Conservation (phyloP, 805 yeast species). For the Cyberlindnera xylosilytica region DNA sequence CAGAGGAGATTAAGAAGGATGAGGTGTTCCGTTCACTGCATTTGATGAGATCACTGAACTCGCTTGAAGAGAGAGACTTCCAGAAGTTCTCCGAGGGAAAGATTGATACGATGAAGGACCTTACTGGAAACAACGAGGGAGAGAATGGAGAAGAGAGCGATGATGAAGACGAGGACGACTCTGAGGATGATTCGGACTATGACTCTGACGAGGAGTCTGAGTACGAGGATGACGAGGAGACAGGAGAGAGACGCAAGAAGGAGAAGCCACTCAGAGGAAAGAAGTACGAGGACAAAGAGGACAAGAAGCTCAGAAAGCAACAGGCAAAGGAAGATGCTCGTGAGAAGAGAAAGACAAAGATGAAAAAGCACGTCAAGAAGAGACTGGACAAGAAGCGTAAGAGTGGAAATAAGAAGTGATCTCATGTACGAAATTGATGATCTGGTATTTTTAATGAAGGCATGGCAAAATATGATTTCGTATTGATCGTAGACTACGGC, state of each 20-base stretch:
- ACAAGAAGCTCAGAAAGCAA: constrained; percentile 69
- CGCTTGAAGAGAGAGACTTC: constrained; percentile 88
- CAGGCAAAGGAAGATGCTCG: constrained; percentile 73
- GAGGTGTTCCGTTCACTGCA: constrained; percentile 83
- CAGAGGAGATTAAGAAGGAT: constrained; percentile 66
- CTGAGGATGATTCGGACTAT: constrained; percentile 26
- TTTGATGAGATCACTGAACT: constrained; percentile 73
- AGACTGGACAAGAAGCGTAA: constrained; percentile 60
- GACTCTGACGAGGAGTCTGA: constrained; percentile 31
- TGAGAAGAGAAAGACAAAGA: constrained; percentile 76
- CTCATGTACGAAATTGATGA: too few relatives aligned
- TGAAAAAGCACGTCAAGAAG: constrained; percentile 82
- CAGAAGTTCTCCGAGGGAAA: constrained; percentile 76
- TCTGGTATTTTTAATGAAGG: too few relatives aligned
- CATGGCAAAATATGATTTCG: too few relatives aligned
- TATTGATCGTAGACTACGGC: too few relatives aligned
- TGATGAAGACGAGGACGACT: constrained; percentile 24
- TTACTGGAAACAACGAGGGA: constrained; percentile 40
- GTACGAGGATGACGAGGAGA: constrained; percentile 31
- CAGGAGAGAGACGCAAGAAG: constrained; percentile 32
- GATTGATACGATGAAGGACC: constrained; percentile 68
- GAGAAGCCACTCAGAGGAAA: constrained; percentile 59
- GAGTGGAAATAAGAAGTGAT: constrained; percentile 6
- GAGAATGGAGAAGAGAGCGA: constrained; percentile 28
- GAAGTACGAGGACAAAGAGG: constrained; percentile 74